Base-by-base conservation (phyloP, 2,329 filamentous ascomycete genomes). In the Fusarium irregulare region DNA sequence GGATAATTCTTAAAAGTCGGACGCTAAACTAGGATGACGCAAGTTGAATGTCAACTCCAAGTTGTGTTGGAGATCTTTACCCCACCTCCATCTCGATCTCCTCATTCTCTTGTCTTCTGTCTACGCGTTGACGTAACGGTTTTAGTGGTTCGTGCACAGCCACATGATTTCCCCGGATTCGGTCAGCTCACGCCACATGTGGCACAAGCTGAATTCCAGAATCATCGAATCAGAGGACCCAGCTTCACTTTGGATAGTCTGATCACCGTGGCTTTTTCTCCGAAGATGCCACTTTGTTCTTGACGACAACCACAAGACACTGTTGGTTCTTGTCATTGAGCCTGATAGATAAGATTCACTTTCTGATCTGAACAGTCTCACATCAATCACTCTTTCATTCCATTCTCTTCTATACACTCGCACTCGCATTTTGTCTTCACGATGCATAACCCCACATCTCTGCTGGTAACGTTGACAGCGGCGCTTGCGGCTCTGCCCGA, bases 401-500 rank as follows among this genome's bases (percentile, higher is more conserved):
- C 34, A 16, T 7, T 56, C 27, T 20, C 28, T 41, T 61, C 28
- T 28, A 48, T 41, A 47, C 30, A 18, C 6, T 49, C 54, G 27
- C 45, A 12, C 25, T 56, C 12, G 21, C 49, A 27, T 46, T 57
- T 48, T 48, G 34, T 44, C 40, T 21, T 56, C 74, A 79, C 68
- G 72, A 90, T 90, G 88, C 86, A 88, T 77, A 84, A 83, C 66
- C 78, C 84, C 76, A 80, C 84, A 75, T 80, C 82, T 68, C 79
- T 84, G 51, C 77, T 89, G 77, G 82, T 77, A 45, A 77, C 77
- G n/a, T 65, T 81, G 56, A 74, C 78, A 27, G 88, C 89, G 63
- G 81, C 93, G 50, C 83, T 96, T 69, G 87, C 92, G 66, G 85
- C 88, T 59, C 78, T 92, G 54, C 88, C 91, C 30, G 86, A 86